Evolutionary conservation across 148 eudicot species (phyloP).

Genomic region (Amaranthus cruentus): DNA sequence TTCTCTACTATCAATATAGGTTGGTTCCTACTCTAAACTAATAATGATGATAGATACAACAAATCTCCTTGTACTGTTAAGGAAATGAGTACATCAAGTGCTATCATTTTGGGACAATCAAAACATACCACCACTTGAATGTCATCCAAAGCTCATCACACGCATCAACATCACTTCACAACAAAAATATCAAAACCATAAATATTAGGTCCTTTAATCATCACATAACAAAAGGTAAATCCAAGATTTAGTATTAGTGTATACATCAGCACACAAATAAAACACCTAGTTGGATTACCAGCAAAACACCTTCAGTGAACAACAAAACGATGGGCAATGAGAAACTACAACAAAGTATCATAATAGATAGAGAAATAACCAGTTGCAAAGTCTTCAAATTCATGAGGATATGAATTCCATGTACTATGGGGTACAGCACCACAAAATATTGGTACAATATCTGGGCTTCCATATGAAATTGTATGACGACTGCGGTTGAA

Average conservation of each 20-base stretch:
- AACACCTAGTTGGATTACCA: neutral
- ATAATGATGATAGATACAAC: too few species aligned
- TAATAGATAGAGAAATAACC: slow-evolving; percentile 33
- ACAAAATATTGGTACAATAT: slow-evolving; percentile 93
- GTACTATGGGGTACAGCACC: slow-evolving; percentile 82
- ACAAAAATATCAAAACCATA: too few species aligned
- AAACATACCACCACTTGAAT: too few species aligned
- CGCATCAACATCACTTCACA: too few species aligned
- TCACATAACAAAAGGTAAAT: too few species aligned
- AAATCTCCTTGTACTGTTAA: too few species aligned
- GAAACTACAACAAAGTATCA: neutral
- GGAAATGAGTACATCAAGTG: too few species aligned
- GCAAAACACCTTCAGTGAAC: neutral
- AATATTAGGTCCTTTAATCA: too few species aligned
- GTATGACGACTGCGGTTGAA: slow-evolving; percentile 84
- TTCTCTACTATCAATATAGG: neutral
- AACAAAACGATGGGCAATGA: neutral
- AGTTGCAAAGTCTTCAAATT: slow-evolving; percentile 93
- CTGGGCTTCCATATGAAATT: slow-evolving; percentile 91
- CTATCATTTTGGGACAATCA: too few species aligned
- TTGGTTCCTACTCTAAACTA: neutral
- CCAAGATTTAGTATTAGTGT: too few species aligned
- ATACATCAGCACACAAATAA: too few species aligned
- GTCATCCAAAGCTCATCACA: too few species aligned
- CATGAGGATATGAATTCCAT: slow-evolving; percentile 88